These are phyloP conservation scores for Claviceps lovelessii DNA, from an alignment of 2,329 filamentous ascomycete genomes.

Conservation along the genomic window DNA sequence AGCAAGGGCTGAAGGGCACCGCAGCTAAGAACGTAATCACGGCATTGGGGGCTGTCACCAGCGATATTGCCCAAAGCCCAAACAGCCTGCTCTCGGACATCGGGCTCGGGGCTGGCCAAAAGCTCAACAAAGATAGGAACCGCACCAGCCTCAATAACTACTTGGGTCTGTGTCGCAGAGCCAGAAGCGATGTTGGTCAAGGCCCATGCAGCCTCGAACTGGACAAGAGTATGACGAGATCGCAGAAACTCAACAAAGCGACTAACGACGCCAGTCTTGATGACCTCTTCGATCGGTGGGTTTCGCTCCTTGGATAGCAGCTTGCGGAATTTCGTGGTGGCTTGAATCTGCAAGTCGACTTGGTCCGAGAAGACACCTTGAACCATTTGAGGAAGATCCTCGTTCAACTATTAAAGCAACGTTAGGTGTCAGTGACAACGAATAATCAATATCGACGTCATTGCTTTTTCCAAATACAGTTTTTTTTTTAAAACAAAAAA, in stretches of 20 bases:
- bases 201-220: slow-evolving; percentile 98
- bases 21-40: slow-evolving; percentile 86
- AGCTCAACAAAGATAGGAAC: slow-evolving; percentile 98
- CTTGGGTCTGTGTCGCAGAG: slow-evolving; percentile 92
- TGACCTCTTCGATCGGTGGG: slow-evolving; percentile 96
- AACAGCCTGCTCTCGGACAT: slow-evolving; percentile 94
- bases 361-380: slow-evolving; percentile 96
- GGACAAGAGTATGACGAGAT: slow-evolving; percentile 92
- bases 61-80: slow-evolving; percentile 99
- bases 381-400: slow-evolving; percentile 97
- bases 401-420: slow-evolving; percentile 55
- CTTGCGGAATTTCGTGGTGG: slow-evolving; percentile 97
- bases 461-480: background rate
- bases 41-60: slow-evolving; percentile 92
- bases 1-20: slow-evolving; percentile 86
- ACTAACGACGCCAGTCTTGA: slow-evolving; percentile 94
- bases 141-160: slow-evolving; percentile 94
- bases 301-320: slow-evolving; percentile 97
- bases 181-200: slow-evolving; percentile 98
- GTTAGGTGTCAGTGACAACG: slow-evolving; percentile 12
- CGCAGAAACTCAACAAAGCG: slow-evolving; percentile 97
- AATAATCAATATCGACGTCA: background rate
- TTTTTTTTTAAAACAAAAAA: background rate
- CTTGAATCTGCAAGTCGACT: slow-evolving; percentile 93
- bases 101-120: slow-evolving; percentile 85